phyloP scores from a whole-genome alignment of 495 filamentous ascomycete genomes.

The Aspergillus bertholletiae region DNA sequence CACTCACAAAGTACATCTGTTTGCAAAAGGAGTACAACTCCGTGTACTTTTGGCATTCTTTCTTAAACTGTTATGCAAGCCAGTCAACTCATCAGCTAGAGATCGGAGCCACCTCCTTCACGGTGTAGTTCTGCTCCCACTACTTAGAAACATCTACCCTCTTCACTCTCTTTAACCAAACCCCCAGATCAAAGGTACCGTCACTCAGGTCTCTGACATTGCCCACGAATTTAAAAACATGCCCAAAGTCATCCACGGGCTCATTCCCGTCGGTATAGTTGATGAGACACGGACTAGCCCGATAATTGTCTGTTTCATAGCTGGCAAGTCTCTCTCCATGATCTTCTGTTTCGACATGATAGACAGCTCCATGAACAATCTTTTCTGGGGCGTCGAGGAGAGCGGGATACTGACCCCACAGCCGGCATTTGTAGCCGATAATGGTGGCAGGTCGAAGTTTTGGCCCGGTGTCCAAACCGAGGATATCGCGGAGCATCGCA shows the following conservation, averaged over 20 bases:
- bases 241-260: slow-evolving; percentile 13
- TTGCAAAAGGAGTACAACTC: no score
- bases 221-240: slow-evolving; percentile 28
- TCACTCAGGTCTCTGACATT: slow-evolving; percentile 21
- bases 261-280: slow-evolving; percentile 18
- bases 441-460: slow-evolving; percentile 14
- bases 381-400: slow-evolving; percentile 16
- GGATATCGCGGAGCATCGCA: slow-evolving; percentile 12
- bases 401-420: slow-evolving; percentile 29
- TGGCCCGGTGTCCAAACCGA: slow-evolving; percentile 14
- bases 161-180: slow-evolving; percentile 23
- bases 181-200: slow-evolving; percentile 22
- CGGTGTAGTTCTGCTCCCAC: no score
- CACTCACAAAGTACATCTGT: no score
- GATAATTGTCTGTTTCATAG: slow-evolving; percentile 29
- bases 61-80: no score
- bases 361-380: slow-evolving; percentile 22
- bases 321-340: slow-evolving; percentile 21
- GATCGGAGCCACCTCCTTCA: no score
- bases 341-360: slow-evolving; percentile 16
- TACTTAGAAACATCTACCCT: no score
- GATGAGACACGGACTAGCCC: slow-evolving; percentile 16
- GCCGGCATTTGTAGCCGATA: slow-evolving; percentile 15
- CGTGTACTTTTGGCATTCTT: no score
- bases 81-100: no score